Base-by-base conservation (phyloP, 495 filamentous ascomycete genomes). In the Pyronema omphalodes region DNA sequence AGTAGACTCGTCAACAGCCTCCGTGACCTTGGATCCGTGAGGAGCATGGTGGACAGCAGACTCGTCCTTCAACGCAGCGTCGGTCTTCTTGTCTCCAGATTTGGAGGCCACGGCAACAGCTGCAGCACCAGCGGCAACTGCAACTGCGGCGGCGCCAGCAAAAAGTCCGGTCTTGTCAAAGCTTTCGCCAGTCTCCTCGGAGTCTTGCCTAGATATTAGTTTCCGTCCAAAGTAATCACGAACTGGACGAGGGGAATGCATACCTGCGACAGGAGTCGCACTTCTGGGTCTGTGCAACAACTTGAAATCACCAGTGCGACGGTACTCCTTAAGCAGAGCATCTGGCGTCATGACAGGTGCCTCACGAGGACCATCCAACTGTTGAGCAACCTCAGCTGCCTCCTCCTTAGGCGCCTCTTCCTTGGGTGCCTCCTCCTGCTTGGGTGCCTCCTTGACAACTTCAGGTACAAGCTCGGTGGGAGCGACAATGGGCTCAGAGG, bases 371-470 rank as follows among this genome's bases (percentile, higher is more conserved):
- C 36, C 9, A 18, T 51, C 48, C 34, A 51, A 51, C 3, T 51
- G 29, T 33, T 51, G 48, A 23, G 48, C 48, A 51, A 18, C 34
- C 11, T 51, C 37, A 17, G 15, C 12, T 51, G 48, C 48, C 8
- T 34, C 48, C 48, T 41, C 50, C 11, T n/a, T 18, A 18, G 35
- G 35, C 8, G 36, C 23, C 23, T 14, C 37, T 17, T 94, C 82
- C 65, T 94, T 94, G 0, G 82, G 86, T 58, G 77, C 81, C 67
- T 84, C 74, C 64, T 94, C 87, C 9, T 83, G 75, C 52, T 76
- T 82, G 44, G 83, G 84, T 43, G 73, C 72, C 56, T 71, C 74
- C 36, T 74, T 67, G 59, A 75, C 66, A 37, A 29, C 23, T 5
- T 29, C 23, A 29, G 23, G 23, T 0, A 9, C 39, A 36, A 51